Base-by-base conservation (phyloP, 2,329 filamentous ascomycete genomes). In the Aspergillus phoenicis region DNA sequence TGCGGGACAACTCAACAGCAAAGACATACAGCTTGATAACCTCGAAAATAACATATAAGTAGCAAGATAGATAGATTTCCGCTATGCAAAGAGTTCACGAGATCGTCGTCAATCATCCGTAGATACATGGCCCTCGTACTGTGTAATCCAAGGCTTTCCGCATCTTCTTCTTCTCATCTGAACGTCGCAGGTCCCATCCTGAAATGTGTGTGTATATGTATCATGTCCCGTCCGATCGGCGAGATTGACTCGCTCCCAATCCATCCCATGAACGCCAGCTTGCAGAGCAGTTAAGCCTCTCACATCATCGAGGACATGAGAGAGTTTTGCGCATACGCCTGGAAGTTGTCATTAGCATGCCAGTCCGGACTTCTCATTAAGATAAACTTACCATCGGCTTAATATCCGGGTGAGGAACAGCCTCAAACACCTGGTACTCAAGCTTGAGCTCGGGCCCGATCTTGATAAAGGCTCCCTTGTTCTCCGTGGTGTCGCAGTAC, bases 381-480 rank as follows among this genome's bases (percentile, higher is more conserved):
- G n/a, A 20, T 28, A 10, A 10, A 47, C 6, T 74, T 75, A 84
- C 86, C 87, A 99, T 99, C 13, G 95, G 94, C 77, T 90, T 92
- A 75, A 99, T 95, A 71, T 96, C 86, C 11, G 95, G 95, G 82
- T 99, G 95, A 64, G 93, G 93, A 57, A 99, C 95, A 7, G 95
- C 95, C 70, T 98, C 93, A 69, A 99, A 99, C 75, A 97, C 89
- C 76, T 95, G 86, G 80, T 91, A 99, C 39, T 91, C 82, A 70
- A 98, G 88, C 83, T 97, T 96, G 75, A 96, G 91, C 64, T 97
- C 91, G 15, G 91, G 86, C 33, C 91, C 91, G 66, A 99, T 90
- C 79, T 99, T 98, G 85, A 99, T 99, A 78, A 96, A 99, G 17
- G 95, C 95, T 66, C 95, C 95, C 81, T 93, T 95, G 81, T 99